phyloP scores from a whole-genome alignment of 2,329 filamentous ascomycete genomes.

The Cytospora mali region DNA sequence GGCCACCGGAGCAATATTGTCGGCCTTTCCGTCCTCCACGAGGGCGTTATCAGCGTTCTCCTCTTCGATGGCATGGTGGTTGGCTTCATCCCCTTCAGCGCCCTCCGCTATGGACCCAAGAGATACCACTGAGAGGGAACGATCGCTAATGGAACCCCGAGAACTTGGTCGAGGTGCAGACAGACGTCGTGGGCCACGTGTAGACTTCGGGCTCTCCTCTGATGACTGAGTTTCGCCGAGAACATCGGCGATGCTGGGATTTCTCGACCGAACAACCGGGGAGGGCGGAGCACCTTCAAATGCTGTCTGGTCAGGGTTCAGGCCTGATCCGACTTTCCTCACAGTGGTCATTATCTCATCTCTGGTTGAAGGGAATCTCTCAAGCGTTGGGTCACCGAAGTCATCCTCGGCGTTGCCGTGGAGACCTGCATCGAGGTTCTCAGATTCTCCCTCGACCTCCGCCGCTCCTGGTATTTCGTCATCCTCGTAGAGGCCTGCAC shows the following conservation, averaged over 20 bases:
- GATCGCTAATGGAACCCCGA: slow-evolving; percentile 33
- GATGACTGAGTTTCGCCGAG: slow-evolving; percentile 42
- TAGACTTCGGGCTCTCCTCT: slow-evolving; percentile 39
- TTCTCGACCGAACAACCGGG: slow-evolving; percentile 40
- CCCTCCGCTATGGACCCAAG: slow-evolving; percentile 52
- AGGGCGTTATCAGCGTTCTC: slow-evolving; percentile 26
- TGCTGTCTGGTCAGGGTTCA: slow-evolving; percentile 43
- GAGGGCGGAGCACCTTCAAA: slow-evolving; percentile 42
- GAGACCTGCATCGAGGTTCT: neutral
- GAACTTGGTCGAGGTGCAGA: slow-evolving; percentile 5
- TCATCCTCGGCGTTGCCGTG: slow-evolving; percentile 39
- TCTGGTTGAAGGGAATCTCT: slow-evolving; percentile 50
- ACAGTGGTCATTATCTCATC: slow-evolving; percentile 49
- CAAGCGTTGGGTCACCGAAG: slow-evolving; percentile 51
- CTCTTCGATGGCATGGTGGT: neutral
- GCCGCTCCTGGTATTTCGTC: slow-evolving; percentile 34
- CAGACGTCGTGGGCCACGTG: slow-evolving; percentile 26
- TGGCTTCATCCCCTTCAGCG: slow-evolving; percentile 30
- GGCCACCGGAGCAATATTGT: slow-evolving; percentile 31
- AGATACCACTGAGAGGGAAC: slow-evolving; percentile 41
- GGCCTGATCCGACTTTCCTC: slow-evolving; percentile 49
- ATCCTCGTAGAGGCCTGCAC: slow-evolving; percentile 45
- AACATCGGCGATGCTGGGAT: slow-evolving; percentile 41
- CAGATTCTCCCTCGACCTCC: slow-evolving; percentile 34
- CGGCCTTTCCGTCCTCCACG: slow-evolving; percentile 21